phyloP scores from a whole-genome alignment of 1,284 basidiomycete species.

The Heterobasidion irregulare region DNA sequence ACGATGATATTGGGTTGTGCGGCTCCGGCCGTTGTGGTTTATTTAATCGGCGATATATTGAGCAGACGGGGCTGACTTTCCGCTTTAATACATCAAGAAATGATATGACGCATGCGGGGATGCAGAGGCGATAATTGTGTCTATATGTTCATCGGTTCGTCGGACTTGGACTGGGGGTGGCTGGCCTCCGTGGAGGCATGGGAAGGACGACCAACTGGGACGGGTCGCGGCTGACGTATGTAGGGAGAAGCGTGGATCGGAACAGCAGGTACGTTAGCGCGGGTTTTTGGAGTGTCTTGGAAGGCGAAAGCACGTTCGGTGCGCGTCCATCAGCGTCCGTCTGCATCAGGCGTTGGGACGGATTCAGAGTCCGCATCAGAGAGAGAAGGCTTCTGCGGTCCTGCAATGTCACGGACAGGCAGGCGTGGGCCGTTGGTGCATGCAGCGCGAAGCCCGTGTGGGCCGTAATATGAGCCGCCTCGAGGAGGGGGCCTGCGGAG shows the following conservation, averaged over 20 bases:
- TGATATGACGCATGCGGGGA: too few species aligned
- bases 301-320: not conserved
- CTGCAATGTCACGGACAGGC: not conserved
- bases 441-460: not conserved
- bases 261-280: not conserved
- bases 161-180: too few species aligned
- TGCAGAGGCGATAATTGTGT: not conserved
- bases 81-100: too few species aligned
- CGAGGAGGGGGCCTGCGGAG: constrained; percentile 1
- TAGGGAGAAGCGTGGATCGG: not conserved
- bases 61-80: too few species aligned
- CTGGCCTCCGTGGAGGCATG: too few species aligned
- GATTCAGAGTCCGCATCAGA: not conserved
- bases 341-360: not conserved
- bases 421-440: not conserved
- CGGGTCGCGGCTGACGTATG: not conserved
- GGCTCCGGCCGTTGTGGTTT: not conserved
- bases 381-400: not conserved
- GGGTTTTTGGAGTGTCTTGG: not conserved
- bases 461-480: not conserved
- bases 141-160: not conserved
- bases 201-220: not conserved
- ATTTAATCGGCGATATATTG: too few species aligned
- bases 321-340: not conserved
- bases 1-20: not conserved